A percentile compares a stretch with the other conserved stretches of the same genome.
Conservation (phyloP, 805 yeast genomes). For the Yamadazyma ubonensis region DNA sequence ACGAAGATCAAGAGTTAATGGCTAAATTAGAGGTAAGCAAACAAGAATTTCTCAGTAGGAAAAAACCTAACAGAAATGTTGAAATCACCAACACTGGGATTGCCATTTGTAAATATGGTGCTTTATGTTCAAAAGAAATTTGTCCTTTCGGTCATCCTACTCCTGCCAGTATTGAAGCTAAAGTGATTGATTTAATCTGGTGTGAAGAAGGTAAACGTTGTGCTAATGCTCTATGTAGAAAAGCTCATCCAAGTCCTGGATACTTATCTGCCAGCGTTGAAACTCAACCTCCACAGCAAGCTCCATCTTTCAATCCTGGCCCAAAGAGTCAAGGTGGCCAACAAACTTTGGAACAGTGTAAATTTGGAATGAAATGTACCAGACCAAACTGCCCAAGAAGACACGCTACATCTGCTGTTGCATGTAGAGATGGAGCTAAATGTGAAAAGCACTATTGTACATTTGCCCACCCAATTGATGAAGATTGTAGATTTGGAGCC, state of each 20-base stretch:
- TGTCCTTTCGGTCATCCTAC: conserved; percentile 94
- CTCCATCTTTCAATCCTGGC: neutral
- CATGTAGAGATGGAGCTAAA: conserved; percentile 79
- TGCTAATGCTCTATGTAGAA: conserved; percentile 57
- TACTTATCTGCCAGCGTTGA: conserved; percentile 23
- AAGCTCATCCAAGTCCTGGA: conserved; percentile 80
- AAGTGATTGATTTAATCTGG: conserved; percentile 69
- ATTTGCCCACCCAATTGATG: conserved; percentile 78
- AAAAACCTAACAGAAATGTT: conserved; percentile 20
- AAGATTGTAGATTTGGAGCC: conserved; percentile 76
- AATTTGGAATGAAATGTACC: conserved; percentile 73
- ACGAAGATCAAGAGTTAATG: conserved; percentile 75
- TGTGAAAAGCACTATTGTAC: conserved; percentile 81
- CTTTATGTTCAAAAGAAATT: conserved; percentile 67
- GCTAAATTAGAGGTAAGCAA: conserved; percentile 65
- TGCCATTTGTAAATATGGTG: conserved; percentile 73
- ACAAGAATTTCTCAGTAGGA: conserved; percentile 48
- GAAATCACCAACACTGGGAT: conserved; percentile 43
- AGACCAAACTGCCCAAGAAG: conserved; percentile 78
- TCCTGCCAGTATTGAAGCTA: conserved; percentile 73
- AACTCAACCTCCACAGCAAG: conserved; percentile 8
- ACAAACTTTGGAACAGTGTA: conserved; percentile 72
- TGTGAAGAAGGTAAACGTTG: conserved; percentile 72
- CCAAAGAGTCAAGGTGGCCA: conserved; percentile 1
- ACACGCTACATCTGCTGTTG: conserved; percentile 70